Evolutionary conservation across 148 eudicot species (phyloP).

Genomic region (Amaranthus hypochondriacus): DNA sequence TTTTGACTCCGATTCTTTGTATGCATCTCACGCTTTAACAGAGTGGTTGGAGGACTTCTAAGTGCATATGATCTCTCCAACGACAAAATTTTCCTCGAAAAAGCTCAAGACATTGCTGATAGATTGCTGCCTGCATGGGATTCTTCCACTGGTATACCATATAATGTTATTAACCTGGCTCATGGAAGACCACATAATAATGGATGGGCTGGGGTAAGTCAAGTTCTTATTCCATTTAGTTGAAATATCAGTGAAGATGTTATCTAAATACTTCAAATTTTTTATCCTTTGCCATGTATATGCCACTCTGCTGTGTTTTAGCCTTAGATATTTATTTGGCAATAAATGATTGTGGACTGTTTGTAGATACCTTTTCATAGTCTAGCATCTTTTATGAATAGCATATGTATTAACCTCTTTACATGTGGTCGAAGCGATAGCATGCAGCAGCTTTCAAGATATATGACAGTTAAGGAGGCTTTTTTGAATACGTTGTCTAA

Average conservation of each 20-base stretch:
- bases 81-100: conserved; percentile 86
- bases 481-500: background rate
- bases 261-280: background rate
- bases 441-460: background rate
- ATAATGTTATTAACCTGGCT: conserved; percentile 76
- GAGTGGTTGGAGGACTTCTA: conserved; percentile 98
- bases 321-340: background rate
- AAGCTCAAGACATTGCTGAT: conserved; percentile 95
- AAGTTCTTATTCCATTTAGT: background rate
- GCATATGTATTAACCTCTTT: background rate
- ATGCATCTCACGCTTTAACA: conserved; percentile 26
- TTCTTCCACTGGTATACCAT: conserved; percentile 86
- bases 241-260: background rate
- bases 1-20: conserved; percentile 3
- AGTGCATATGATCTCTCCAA: conserved; percentile 94
- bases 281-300: background rate
- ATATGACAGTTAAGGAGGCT: background rate
- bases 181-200: conserved; percentile 88
- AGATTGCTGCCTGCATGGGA: conserved; percentile 98
- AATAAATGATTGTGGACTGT: background rate
- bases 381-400: background rate
- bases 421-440: background rate
- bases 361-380: background rate
- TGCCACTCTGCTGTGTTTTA: background rate
- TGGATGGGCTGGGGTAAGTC: conserved; percentile 96